Base-by-base conservation (phyloP, 331 rosid genomes). In the Telfairia occidentalis region DNA sequence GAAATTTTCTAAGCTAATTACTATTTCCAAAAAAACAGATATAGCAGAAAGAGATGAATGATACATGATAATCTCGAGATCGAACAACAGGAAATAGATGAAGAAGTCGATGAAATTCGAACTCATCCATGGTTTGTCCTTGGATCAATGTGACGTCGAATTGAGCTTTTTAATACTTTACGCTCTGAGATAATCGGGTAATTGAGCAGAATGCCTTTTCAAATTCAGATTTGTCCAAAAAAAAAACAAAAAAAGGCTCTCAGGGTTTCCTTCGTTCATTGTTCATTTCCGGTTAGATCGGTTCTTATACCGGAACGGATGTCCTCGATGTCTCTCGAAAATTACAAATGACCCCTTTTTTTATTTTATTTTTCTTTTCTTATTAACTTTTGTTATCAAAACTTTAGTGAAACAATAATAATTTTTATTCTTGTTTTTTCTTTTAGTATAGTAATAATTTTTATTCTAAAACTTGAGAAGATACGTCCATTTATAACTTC, bases 1-100 rank as follows among this genome's bases (percentile, higher is more conserved):
- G 32, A 49, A 71, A 35, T 0, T 10, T 35, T 30, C 67, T 11
- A 73, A 64, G 21, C n/a, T 12, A 35, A 45, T 48, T 71, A 30
- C 7, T 9, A 5, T 24, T 16, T 2, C 5, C 24, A 6, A 54
- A 19, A 32, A 5, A 29, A 28, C 6, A 71, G 42, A 63, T 26
- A 50, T 5, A 12, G 18, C 2, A 32, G 73, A 30, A 8, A 45
- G 24, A 9, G 48, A 16, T 13, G 74, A 73, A 72, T 0, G n/a
- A 3, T 87, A 92, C 98, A 75, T 40, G 79, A 83, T 85, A 90
- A 81, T 90, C 88, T 72, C 86, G 96, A 84, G 90, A 86, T 67
- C 98, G 92, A 74, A 89, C 87, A 75, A 86, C 76, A 29, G 98
- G 98, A 81, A 92, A 92, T 43, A 90, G 90, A 43, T 90, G 83